Percentiles rank a stretch among this genome's conserved stretches.
These are phyloP conservation scores for Cladophialophora chaetospira DNA, from an alignment of 2,329 filamentous ascomycete genomes.

Conservation along the genomic window DNA sequence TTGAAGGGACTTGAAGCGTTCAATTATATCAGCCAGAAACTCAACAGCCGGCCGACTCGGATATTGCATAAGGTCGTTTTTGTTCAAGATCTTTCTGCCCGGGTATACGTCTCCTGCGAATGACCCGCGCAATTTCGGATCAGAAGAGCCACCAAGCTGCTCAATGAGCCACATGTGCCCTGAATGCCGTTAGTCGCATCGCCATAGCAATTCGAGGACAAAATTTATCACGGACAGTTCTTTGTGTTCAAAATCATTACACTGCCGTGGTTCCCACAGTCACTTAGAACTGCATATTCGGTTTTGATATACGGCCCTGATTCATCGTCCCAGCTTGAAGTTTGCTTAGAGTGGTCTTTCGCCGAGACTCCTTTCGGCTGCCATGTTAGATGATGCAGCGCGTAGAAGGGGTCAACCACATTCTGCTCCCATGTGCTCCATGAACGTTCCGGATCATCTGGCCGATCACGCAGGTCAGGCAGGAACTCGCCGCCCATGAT, in stretches of 20 bases:
- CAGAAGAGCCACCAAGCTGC: too few species aligned
- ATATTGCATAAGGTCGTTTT: too few species aligned
- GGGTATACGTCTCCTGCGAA: too few species aligned
- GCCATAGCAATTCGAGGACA: too few species aligned
- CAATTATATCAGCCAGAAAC: too few species aligned
- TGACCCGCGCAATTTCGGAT: too few species aligned
- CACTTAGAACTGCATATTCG: neutral
- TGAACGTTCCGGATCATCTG: neutral
- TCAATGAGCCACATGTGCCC: too few species aligned
- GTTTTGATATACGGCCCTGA: neutral
- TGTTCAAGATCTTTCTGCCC: too few species aligned
- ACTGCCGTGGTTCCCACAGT: neutral
- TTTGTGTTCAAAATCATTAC: neutral
- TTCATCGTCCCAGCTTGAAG: neutral
- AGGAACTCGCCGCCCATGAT: neutral
- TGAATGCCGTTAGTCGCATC: too few species aligned
- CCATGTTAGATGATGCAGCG: neutral
- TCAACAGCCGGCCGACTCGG: too few species aligned
- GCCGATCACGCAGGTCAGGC: neutral
- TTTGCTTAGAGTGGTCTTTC: neutral
- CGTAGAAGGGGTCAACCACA: neutral
- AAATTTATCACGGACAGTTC: neutral
- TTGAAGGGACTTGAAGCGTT: too few species aligned
- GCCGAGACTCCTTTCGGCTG: neutral
- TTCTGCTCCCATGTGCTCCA: neutral